Evolutionary conservation across 768 basidiomycete genomes (phyloP).

Genomic region (Termitomyces sp.): DNA sequence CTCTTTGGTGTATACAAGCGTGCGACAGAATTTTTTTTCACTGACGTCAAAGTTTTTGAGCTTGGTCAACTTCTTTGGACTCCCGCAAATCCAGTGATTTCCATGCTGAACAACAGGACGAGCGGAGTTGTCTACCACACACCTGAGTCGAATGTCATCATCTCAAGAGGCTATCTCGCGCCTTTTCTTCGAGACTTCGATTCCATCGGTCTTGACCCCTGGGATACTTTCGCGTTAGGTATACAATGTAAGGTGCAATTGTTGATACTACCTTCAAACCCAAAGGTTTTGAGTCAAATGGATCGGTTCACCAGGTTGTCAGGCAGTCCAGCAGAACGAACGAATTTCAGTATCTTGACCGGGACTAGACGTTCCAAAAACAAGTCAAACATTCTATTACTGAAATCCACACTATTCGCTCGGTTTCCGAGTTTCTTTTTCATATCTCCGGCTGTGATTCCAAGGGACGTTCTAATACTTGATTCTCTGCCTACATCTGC

Average conservation of each 20-base stretch:
- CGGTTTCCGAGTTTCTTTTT: not conserved
- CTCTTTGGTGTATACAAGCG: not conserved
- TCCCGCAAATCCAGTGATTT: not conserved
- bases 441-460: not conserved
- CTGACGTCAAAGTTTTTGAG: not conserved
- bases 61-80: not conserved
- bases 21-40: not conserved
- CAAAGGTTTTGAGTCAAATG: not conserved
- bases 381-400: not conserved
- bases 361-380: not conserved
- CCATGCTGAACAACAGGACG: not conserved
- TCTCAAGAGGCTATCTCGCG: slow-evolving; percentile 13
- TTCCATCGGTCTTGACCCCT: slow-evolving; percentile 26
- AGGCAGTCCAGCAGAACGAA: not conserved
- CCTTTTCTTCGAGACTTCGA: slow-evolving; percentile 34
- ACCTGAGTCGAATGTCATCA: slow-evolving; percentile 29
- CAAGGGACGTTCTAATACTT: not conserved
- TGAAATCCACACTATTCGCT: not conserved
- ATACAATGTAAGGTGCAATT: no score
- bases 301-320: not conserved
- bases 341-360: not conserved
- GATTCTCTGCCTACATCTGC: not conserved
- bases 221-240: not conserved
- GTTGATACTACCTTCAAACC: not conserved
- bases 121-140: slow-evolving; percentile 1